Percentiles rank a stretch among this genome's conserved stretches.
Conservation (phyloP, 2,329 filamentous ascomycete species). For the Parastagonospora nodorum region DNA sequence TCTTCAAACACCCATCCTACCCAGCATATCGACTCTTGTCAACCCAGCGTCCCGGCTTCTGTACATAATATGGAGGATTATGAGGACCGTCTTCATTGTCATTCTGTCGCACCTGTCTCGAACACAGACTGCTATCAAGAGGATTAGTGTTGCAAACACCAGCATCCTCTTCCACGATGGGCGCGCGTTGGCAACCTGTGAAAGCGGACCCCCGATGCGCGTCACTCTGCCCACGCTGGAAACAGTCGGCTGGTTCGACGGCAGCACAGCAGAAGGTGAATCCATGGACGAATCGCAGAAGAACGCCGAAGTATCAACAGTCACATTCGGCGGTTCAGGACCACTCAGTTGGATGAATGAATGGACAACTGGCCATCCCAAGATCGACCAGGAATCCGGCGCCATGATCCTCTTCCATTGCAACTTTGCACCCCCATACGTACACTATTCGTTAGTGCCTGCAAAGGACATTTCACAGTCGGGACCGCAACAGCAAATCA, state of each 20-base stretch:
- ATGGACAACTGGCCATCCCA: constrained; percentile 73
- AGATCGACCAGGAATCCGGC: constrained; percentile 66
- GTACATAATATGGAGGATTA: constrained; percentile 57
- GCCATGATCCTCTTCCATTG: constrained; percentile 72
- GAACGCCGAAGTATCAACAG: constrained; percentile 5
- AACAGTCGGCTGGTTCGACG: constrained; percentile 74
- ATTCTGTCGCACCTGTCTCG: constrained; percentile 63
- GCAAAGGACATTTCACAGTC: constrained; percentile 8
- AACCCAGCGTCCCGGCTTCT: constrained; percentile 61
- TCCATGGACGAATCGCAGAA: constrained; percentile 20
- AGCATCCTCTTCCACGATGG: constrained; percentile 70
- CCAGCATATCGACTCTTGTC: constrained; percentile 70
- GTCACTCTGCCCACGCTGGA: constrained; percentile 67
- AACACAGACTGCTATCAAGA: constrained; percentile 63
- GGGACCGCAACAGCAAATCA: constrained; percentile 27
- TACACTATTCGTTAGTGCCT: constrained; percentile 68
- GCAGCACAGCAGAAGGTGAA: constrained; percentile 60
- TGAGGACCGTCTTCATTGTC: constrained; percentile 63
- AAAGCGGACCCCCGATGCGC: constrained; percentile 72
- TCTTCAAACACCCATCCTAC: constrained; percentile 63
- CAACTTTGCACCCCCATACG: constrained; percentile 67
- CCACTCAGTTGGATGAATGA: constrained; percentile 67
- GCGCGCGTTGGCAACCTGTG: constrained; percentile 70
- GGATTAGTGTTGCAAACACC: constrained; percentile 74
- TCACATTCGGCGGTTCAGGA: constrained; percentile 60